phyloP scores from a whole-genome alignment of 768 basidiomycete species.

The Lanmaoa rubissima region DNA sequence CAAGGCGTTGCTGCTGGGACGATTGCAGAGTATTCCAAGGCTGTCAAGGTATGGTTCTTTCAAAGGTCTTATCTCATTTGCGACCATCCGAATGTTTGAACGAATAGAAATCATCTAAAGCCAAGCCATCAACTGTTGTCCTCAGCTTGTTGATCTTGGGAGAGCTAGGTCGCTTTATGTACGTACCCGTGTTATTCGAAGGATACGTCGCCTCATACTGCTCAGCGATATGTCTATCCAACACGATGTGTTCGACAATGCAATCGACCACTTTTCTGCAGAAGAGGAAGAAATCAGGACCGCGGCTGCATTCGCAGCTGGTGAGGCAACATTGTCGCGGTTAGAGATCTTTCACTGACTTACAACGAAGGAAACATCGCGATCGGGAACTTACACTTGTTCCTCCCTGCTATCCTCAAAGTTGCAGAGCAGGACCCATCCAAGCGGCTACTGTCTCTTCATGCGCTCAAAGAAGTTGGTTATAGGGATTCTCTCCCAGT shows the following conservation, averaged over 20 bases:
- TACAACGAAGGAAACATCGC: conserved; percentile 80
- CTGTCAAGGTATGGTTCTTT: conserved; percentile 57
- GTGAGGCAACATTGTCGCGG: conserved; percentile 36
- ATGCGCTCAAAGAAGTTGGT: conserved; percentile 87
- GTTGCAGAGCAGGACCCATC: conserved; percentile 71
- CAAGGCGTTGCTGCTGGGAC: conserved; percentile 75
- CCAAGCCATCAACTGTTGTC: conserved; percentile 65
- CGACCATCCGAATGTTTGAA: neutral
- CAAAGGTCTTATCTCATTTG: neutral
- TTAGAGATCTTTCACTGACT: neutral
- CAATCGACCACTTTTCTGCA: conserved; percentile 70
- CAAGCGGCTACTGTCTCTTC: conserved; percentile 81
- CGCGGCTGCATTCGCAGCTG: conserved; percentile 93
- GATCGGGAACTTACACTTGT: conserved; percentile 86
- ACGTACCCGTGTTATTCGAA: conserved; percentile 7
- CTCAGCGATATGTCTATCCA: conserved; percentile 83
- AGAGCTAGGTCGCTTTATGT: conserved; percentile 92
- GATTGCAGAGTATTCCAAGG: conserved; percentile 81
- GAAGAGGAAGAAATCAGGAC: conserved; percentile 85
- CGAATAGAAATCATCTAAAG: conserved; percentile 52
- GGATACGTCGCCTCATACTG: conserved; percentile 3
- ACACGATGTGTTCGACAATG: conserved; percentile 70
- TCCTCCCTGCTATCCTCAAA: conserved; percentile 82
- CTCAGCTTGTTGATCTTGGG: conserved; percentile 88
- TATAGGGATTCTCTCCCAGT: neutral